Evolutionary conservation across 2,329 filamentous ascomycete species (phyloP).

Genomic region (Colletotrichum musae): DNA sequence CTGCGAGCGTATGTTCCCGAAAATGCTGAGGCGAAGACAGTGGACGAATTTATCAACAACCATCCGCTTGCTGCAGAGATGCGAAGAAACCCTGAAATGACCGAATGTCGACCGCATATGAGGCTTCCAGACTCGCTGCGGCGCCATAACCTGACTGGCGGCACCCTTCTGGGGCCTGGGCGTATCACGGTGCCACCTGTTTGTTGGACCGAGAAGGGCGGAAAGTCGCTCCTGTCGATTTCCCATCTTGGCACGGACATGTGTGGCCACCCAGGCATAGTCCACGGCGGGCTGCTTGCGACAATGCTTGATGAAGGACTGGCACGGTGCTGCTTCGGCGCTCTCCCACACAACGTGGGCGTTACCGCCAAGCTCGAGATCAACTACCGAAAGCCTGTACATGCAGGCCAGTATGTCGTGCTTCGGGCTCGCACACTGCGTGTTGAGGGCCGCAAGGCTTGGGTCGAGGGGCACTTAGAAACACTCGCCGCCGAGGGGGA

Average conservation of each 20-base stretch:
- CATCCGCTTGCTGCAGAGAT: constrained; percentile 82
- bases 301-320: constrained; percentile 93
- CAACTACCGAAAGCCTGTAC: constrained; percentile 86
- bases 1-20: constrained; percentile 74
- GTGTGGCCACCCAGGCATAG: constrained; percentile 90
- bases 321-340: constrained; percentile 88
- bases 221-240: constrained; percentile 79
- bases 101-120: constrained; percentile 87
- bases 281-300: constrained; percentile 93
- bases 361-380: constrained; percentile 89
- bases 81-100: constrained; percentile 75
- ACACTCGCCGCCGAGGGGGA: constrained; percentile 75
- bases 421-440: constrained; percentile 84
- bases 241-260: constrained; percentile 84
- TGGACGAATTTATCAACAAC: constrained; percentile 81
- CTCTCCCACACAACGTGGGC: constrained; percentile 86
- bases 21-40: constrained; percentile 68
- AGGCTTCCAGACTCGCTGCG: constrained; percentile 83
- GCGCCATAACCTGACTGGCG: constrained; percentile 83
- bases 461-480: constrained; percentile 91
- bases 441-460: constrained; percentile 94
- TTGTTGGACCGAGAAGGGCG: constrained; percentile 79
- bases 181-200: constrained; percentile 87
- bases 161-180: constrained; percentile 81
- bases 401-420: constrained; percentile 82